Percentiles rank a stretch among this genome's conserved stretches.
These are phyloP conservation scores for Talaromyces sp. DNA, from an alignment of 2,329 filamentous ascomycete species.

Conservation along the genomic window DNA sequence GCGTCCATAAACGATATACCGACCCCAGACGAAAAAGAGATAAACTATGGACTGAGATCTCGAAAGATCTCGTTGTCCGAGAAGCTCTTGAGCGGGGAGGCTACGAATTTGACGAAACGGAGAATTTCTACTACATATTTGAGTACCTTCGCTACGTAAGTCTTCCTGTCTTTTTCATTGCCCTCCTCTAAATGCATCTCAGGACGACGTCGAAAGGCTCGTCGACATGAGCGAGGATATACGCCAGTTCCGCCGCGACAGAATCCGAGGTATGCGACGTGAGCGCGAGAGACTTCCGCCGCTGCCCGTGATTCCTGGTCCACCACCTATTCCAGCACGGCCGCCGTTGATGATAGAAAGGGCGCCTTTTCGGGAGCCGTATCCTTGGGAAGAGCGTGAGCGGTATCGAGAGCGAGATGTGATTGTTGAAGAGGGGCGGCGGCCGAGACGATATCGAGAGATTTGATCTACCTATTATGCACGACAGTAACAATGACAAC, in stretches of 20 bases:
- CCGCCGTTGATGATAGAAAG: constrained; percentile 20
- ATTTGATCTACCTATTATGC: background rate
- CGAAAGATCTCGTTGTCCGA: constrained; percentile 80
- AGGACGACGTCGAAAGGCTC: constrained; percentile 85
- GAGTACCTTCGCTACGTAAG: constrained; percentile 84
- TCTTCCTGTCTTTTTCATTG: constrained; percentile 23
- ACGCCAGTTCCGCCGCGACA: constrained; percentile 59
- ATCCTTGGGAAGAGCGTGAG: constrained; percentile 11
- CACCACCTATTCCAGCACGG: constrained; percentile 18
- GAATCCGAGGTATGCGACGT: constrained; percentile 57
- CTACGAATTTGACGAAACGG: constrained; percentile 88
- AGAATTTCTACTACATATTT: constrained; percentile 87
- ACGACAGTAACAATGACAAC: background rate
- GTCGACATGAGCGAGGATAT: constrained; percentile 81
- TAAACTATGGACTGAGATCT: constrained; percentile 94
- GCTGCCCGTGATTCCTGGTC: constrained; percentile 20
- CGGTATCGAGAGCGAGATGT: constrained; percentile 16
- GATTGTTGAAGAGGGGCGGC: constrained; percentile 10
- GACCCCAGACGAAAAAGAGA: constrained; percentile 41
- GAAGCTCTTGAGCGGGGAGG: constrained; percentile 82
- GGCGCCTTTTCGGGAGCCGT: constrained; percentile 1
- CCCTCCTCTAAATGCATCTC: background rate
- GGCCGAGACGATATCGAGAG: constrained; percentile 16
- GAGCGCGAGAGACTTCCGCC: constrained; percentile 34
- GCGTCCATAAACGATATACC: constrained; percentile 45